phyloP scores from a whole-genome alignment of 768 basidiomycete species.

The Roridomyces roridus region DNA sequence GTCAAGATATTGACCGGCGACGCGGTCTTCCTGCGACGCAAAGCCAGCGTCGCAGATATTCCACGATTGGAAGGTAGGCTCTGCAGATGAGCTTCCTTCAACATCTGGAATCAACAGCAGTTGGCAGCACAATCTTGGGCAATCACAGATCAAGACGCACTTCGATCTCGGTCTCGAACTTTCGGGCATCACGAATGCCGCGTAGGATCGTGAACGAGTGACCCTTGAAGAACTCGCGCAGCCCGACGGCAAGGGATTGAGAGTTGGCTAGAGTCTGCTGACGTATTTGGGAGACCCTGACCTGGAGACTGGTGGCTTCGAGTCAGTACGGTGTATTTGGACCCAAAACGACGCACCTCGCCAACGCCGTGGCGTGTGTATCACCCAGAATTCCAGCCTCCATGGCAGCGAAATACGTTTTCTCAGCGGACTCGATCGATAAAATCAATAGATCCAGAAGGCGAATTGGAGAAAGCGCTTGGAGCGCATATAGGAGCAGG shows the following conservation, averaged over 20 bases:
- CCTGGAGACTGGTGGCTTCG: conserved; percentile 5
- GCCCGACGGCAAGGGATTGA: not conserved
- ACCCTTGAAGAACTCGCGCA: not conserved
- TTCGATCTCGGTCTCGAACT: not conserved
- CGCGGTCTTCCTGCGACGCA: no score
- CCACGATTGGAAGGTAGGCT: no score
- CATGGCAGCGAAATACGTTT: not conserved
- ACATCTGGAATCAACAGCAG: no score
- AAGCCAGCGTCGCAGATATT: no score
- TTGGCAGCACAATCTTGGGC: no score
- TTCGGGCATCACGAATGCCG: not conserved
- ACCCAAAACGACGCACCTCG: not conserved
- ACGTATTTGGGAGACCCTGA: not conserved
- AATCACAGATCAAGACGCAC: no score
- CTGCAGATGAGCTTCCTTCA: no score
- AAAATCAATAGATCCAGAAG: not conserved
- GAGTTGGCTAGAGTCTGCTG: not conserved
- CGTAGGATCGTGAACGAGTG: not conserved
- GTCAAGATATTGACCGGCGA: no score
- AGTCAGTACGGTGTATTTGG: no score
- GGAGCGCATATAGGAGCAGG: not conserved
- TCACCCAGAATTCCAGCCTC: no score
- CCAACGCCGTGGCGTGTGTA: no score
- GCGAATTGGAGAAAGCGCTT: not conserved
- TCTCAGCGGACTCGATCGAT: not conserved